Percentiles rank a stretch among this genome's conserved stretches.
Conservation (phyloP, 1,139 yeast species). For the Geotrichum histeridarum region DNA sequence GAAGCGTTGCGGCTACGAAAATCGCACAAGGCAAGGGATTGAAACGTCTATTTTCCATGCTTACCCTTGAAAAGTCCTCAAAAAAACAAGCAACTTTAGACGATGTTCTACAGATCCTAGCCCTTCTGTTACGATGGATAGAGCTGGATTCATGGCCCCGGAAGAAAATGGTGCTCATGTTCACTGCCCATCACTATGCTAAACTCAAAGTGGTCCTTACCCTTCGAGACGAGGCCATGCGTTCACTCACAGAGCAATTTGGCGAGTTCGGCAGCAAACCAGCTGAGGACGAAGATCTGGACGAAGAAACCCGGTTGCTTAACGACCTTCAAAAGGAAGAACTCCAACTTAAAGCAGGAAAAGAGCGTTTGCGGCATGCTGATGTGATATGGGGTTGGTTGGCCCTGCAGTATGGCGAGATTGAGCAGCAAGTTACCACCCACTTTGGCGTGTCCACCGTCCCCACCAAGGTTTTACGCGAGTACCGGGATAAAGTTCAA, state of each 20-base stretch:
- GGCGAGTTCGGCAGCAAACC: constrained; percentile 5
- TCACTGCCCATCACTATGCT: constrained; percentile 27
- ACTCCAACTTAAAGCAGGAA: constrained; percentile 29
- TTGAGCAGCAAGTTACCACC: constrained; percentile 8
- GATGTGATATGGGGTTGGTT: constrained; percentile 34
- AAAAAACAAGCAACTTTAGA: constrained; percentile 14
- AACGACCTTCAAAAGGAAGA: constrained; percentile 25
- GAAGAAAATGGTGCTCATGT: constrained; percentile 29
- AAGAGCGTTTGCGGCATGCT: constrained; percentile 25
- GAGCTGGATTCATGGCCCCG: constrained; percentile 32
- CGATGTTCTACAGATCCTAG: constrained; percentile 26
- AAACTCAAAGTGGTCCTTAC: constrained; percentile 23
- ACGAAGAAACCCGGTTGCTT: constrained; percentile 19
- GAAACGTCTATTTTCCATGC: constrained; percentile 23
- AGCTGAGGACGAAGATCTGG: constrained; percentile 19
- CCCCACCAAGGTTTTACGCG: not conserved
- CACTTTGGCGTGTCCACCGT: too few relatives aligned
- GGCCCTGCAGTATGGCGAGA: constrained; percentile 28
- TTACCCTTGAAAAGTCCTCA: constrained; percentile 20
- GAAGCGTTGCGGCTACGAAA: constrained; percentile 22
- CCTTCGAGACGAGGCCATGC: constrained; percentile 18
- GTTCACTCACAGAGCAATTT: constrained; percentile 11
- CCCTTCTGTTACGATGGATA: constrained; percentile 31
- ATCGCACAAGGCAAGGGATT: constrained; percentile 33
- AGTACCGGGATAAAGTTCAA: not conserved